Evolutionary conservation across 768 basidiomycete genomes (phyloP), one percentile per base, ranked within the genome.

Genomic region (Rhodocollybia butyracea): DNA sequence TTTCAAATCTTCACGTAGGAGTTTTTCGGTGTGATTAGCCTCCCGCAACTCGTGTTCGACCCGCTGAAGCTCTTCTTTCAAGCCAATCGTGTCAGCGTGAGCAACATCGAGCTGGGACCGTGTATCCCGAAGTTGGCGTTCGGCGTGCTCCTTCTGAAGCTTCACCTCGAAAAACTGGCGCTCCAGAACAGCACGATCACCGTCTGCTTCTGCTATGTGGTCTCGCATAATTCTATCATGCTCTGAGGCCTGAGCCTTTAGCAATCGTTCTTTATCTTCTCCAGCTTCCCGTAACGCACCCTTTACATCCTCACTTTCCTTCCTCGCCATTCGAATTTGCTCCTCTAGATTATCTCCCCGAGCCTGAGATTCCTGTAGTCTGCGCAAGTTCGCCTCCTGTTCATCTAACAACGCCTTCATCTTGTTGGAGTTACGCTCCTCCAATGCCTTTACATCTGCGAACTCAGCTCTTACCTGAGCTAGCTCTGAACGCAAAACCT

Each of bases 171-270:
- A 83, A 66, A 89, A 86, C 67, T 94, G 89, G 47, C 94, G 85
- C 70, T 97, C 94, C 43, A 97, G 75, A 13, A 96, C 92, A 0
- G 94, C 94, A 7, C 93, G 83, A 67, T 98, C 94, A 1, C 94
- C 91, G 63, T 97, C 93, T 13, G 94, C 91, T 68, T 98, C 95
- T 2, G 89, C 89, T 53, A 89, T 87, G 62, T 94, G 90, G 66
- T 97, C 94, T 1, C 92, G 82, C 59, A 97, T 83, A 46, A 78
- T 75, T 21, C 78, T 73, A 36, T 81, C 79, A 59, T 82, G 79
- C 62, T 82, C 89, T 13, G 81, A 83, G 6, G 89, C 87, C 65
- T 93, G 91, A 2, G 76, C 79, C 39, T 78, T 82, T 55, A 93
- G 70, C 15, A 92, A 73, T 21, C 86, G 74, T 54, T 96, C 93